phyloP scores from a whole-genome alignment of 2,329 filamentous ascomycete species.

The Falciphora oryzae region DNA sequence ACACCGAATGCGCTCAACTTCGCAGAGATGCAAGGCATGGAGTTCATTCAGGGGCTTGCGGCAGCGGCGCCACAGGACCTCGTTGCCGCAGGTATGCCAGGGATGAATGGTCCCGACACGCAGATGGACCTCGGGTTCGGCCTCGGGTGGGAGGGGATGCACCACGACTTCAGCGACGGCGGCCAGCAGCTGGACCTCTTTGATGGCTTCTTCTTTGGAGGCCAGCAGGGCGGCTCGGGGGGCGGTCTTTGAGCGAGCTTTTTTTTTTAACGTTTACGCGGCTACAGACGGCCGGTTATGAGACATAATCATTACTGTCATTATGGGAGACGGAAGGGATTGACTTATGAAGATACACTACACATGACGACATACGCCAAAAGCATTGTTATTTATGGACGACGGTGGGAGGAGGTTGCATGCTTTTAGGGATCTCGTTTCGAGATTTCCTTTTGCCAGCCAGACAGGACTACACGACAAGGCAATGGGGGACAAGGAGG shows the following conservation, averaged over 20 bases:
- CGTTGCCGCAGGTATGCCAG: slow-evolving; percentile 20
- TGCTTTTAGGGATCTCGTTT: background rate
- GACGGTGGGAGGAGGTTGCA: background rate
- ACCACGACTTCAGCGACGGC: slow-evolving; percentile 56
- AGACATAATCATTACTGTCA: background rate
- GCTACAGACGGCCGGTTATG: background rate
- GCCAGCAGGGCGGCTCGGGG: slow-evolving; percentile 35
- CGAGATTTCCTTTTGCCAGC: background rate
- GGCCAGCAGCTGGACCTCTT: slow-evolving; percentile 58
- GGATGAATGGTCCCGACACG: slow-evolving; percentile 27
- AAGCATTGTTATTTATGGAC: background rate
- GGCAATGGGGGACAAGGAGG: too few relatives aligned
- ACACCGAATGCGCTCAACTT: slow-evolving; percentile 29
- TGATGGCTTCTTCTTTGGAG: slow-evolving; percentile 68
- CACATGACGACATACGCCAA: background rate
- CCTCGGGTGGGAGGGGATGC: slow-evolving; percentile 56
- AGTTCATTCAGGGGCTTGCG: slow-evolving; percentile 44
- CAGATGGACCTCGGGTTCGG: slow-evolving; percentile 62
- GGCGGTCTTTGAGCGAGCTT: slow-evolving; percentile 14
- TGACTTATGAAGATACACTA: background rate
- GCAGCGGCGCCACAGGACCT: slow-evolving; percentile 18
- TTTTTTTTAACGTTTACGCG: background rate
- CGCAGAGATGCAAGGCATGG: slow-evolving; percentile 46
- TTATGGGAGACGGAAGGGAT: background rate
- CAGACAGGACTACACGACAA: too few relatives aligned